A percentile compares a stretch with the other conserved stretches of the same genome.
Evolutionary conservation across 805 yeast genomes (phyloP).

Genomic region (Brettanomyces anomalus): DNA sequence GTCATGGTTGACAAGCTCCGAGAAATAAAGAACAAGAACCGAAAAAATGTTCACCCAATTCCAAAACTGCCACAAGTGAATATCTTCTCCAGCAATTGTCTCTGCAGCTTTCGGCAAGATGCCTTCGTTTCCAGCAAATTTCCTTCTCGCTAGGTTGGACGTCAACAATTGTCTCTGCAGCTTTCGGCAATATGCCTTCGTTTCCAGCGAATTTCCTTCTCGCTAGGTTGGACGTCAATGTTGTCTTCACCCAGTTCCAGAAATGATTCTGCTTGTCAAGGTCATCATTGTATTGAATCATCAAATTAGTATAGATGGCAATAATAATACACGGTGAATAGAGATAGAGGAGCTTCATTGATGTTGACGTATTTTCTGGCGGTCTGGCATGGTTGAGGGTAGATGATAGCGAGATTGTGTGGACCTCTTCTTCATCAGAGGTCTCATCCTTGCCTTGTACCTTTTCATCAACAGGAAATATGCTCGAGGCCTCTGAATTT

Average conservation of each 20-base stretch:
- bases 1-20: constrained; percentile 50
- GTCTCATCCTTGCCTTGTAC: not conserved
- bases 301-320: constrained; percentile 89
- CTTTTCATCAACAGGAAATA: not conserved
- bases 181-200: not conserved
- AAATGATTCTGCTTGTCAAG: constrained; percentile 44
- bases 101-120: not conserved
- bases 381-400: not conserved
- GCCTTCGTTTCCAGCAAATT: not conserved
- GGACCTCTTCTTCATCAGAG: constrained; percentile 4
- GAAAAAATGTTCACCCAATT: constrained; percentile 88
- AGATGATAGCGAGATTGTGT: not conserved
- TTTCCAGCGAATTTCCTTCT: not conserved
- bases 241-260: constrained; percentile 23
- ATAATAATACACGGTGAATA: constrained; percentile 91
- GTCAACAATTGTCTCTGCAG: not conserved
- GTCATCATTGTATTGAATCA: constrained; percentile 81
- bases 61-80: constrained; percentile 93
- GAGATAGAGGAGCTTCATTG: constrained; percentile 51
- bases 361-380: constrained; percentile 4
- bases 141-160: no score
- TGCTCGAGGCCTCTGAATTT: constrained; percentile 8
- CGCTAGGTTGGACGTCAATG: constrained; percentile 4
- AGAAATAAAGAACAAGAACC: constrained; percentile 68
- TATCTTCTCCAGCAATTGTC: constrained; percentile 4